Base-by-base conservation (phyloP, 306 rosid genomes). In the Trifolium fragiferum region DNA sequence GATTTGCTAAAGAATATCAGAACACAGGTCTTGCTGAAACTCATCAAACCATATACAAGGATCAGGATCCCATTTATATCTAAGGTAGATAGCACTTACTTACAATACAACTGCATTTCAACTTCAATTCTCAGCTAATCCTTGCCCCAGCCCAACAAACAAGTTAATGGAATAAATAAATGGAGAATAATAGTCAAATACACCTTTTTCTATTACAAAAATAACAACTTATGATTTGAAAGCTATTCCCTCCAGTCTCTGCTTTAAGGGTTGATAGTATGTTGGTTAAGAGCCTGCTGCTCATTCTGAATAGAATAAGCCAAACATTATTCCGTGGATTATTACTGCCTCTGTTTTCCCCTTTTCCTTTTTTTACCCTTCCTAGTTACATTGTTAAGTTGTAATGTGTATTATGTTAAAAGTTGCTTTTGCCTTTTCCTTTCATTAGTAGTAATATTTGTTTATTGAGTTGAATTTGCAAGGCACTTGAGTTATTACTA, bases 51-150 rank as follows among this genome's bases (percentile, higher is more conserved):
- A 10, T 94, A 94, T 78, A 94, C 99, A 63, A 92, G 97, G 85
- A 94, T 94, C 75, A 84, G 93, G 76, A 94, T 94, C 73, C 99
- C 99, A 10, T 94, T 94, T 76, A 94, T 94, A 83, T 94, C 99
- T 32, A 86, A 92, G 97, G 97, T 94, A 80, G 37, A 76, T 10
- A 70, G 19, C 58, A 53, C 66, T 78, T 68, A 8, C 18, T 78
- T 63, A 8, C 18, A 15, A 15, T 4, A 55, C 11, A 32, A 44
- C 49, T 25, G 35, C 49, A 11, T 16, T 78, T 70, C 64, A 57
- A 43, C 54, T 41, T 73, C 66, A 70, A 55, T 38, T 73, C 21
- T 5, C 8, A 55, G n/a, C 51, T 54, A 40, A 32, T 19, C 68
- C 54, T 40, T 15, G 6, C 61, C 18, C 47, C 78, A 10, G 30